Conservation (phyloP, 2,329 filamentous ascomycete genomes). For the Triangularia verruculosa region DNA sequence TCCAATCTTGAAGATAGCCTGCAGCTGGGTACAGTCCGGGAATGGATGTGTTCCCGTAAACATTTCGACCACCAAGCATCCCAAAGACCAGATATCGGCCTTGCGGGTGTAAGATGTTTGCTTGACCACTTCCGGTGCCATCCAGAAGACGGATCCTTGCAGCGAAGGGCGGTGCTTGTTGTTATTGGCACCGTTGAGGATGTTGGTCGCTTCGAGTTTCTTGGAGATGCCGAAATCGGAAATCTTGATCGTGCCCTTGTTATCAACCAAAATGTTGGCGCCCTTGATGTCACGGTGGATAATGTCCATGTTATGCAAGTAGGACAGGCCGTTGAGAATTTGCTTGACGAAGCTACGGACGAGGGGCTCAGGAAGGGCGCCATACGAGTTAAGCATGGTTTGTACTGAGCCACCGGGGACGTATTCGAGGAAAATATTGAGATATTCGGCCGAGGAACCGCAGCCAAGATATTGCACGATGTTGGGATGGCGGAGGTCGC, state of each 20-base stretch:
- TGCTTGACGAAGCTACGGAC: constrained; percentile 96
- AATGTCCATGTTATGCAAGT: constrained; percentile 90
- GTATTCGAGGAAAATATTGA: constrained; percentile 99
- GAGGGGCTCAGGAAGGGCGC: constrained; percentile 86
- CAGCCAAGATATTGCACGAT: constrained; percentile 98
- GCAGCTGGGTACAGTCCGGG: constrained; percentile 93
- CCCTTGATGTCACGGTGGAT: constrained; percentile 99
- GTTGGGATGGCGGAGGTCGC: constrained; percentile 91
- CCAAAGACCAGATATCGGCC: constrained; percentile 97
- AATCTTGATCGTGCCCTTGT: constrained; percentile 98
- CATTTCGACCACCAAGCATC: constrained; percentile 97
- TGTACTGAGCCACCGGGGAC: constrained; percentile 96
- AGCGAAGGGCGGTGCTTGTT: constrained; percentile 73
- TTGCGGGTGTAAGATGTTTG: constrained; percentile 98
- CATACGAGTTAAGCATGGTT: constrained; percentile 98
- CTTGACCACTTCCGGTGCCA: constrained; percentile 97
- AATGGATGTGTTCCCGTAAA: constrained; percentile 96
- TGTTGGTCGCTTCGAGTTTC: constrained; percentile 87
- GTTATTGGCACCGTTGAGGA: constrained; percentile 67
- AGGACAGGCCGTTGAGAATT: constrained; percentile 87
- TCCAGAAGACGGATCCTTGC: constrained; percentile 98
- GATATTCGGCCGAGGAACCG: constrained; percentile 81
- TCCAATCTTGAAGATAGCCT: constrained; percentile 98
- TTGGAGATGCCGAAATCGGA: constrained; percentile 99
- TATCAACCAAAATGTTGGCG: constrained; percentile 97